Percentiles rank a stretch among this genome's conserved stretches.
Evolutionary conservation across 176 grass and related monocot species (phyloP).

Genomic region (Oryza glumipatula): DNA sequence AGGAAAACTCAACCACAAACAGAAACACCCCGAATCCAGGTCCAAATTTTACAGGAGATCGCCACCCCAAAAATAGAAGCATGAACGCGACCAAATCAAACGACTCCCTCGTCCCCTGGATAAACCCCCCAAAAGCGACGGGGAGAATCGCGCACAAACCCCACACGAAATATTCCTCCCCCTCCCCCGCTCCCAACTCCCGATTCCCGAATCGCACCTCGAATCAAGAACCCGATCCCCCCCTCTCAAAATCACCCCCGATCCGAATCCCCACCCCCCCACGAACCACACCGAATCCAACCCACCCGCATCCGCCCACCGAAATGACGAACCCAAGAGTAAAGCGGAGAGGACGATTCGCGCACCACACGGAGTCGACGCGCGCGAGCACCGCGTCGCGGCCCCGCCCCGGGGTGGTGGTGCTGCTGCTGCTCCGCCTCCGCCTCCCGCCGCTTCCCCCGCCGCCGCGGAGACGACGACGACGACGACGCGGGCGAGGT

Average conservation of each 20-base stretch:
- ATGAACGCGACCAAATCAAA: slow-evolving; percentile 9
- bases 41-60: background rate
- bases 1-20: background rate
- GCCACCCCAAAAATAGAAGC: background rate
- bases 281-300: no score
- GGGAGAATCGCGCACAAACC: background rate
- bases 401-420: background rate
- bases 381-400: background rate
- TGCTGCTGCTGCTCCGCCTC: background rate
- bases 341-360: background rate
- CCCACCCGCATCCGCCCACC: background rate
- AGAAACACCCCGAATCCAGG: background rate
- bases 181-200: background rate
- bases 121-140: background rate
- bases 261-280: no score
- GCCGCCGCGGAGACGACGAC: background rate
- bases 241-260: background rate
- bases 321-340: background rate
- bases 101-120: background rate
- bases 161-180: background rate
- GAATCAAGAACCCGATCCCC: slow-evolving; percentile 7
- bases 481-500: background rate
- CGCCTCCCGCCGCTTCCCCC: background rate
- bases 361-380: slow-evolving; percentile 12
- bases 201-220: background rate